These are phyloP conservation scores for Ceratocystis lukuohia DNA, from an alignment of 2,329 filamentous ascomycete species.

Conservation along the genomic window DNA sequence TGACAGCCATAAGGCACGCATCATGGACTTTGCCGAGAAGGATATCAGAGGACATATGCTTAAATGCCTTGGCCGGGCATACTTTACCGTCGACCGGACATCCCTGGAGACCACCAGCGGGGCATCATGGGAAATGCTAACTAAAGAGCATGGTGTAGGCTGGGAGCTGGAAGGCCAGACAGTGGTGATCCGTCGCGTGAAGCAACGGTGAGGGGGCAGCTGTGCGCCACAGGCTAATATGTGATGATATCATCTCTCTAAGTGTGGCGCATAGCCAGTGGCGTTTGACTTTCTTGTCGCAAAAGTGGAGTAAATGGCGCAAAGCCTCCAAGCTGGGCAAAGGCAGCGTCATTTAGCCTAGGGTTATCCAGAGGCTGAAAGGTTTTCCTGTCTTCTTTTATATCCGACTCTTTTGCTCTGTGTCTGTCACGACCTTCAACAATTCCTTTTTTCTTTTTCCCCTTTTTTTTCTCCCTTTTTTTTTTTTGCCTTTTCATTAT, in stretches of 20 bases:
- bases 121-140: slow-evolving; percentile 60
- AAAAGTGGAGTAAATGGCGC: background rate
- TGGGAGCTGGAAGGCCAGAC: slow-evolving; percentile 66
- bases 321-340: background rate
- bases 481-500: background rate
- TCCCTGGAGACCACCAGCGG: slow-evolving; percentile 58
- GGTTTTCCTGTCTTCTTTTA: slow-evolving; percentile 8
- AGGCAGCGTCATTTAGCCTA: background rate
- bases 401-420: background rate
- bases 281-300: background rate
- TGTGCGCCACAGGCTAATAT: background rate
- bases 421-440: background rate
- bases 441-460: slow-evolving; percentile 4
- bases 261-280: background rate
- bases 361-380: slow-evolving; percentile 10
- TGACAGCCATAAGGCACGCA: slow-evolving; percentile 63
- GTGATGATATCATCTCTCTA: background rate
- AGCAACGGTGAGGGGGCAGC: slow-evolving; percentile 22
- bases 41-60: slow-evolving; percentile 62
- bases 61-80: slow-evolving; percentile 75
- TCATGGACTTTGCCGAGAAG: slow-evolving; percentile 72
- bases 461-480: slow-evolving; percentile 6
- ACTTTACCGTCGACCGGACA: slow-evolving; percentile 55
- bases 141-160: slow-evolving; percentile 56
- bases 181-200: slow-evolving; percentile 59